phyloP scores from a whole-genome alignment of 148 eudicot genomes.

The Camellia japonica region DNA sequence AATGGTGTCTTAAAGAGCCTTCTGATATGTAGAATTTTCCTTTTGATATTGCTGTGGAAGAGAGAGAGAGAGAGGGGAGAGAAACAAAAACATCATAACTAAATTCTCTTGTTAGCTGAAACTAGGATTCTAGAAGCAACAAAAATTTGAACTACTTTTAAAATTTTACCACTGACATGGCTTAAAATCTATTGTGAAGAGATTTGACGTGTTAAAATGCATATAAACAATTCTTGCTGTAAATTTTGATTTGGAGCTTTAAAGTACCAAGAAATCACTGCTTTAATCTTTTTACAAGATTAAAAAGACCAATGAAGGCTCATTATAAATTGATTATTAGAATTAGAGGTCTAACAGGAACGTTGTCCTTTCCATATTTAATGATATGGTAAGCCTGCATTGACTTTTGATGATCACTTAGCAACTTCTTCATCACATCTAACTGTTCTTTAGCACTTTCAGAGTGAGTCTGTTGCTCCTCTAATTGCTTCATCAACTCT shows the following conservation, averaged over 20 bases:
- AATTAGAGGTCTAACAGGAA: not conserved
- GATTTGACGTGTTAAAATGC: not conserved
- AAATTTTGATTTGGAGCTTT: not conserved
- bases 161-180: not conserved
- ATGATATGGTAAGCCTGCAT: conserved; percentile 50
- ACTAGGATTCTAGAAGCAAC: not conserved
- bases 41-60: conserved; percentile 49
- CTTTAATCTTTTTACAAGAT: not conserved
- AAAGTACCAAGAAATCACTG: not conserved
- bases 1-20: conserved; percentile 66
- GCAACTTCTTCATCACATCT: conserved; percentile 44
- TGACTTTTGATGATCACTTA: conserved; percentile 54
- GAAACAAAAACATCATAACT: not conserved
- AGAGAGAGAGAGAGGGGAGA: not conserved
- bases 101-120: not conserved
- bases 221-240: not conserved
- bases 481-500: conserved; percentile 67
- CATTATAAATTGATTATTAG: not conserved
- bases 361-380: not conserved
- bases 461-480: conserved; percentile 47
- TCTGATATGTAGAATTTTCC: conserved; percentile 55
- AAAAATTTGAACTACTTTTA: not conserved
- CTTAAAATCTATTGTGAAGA: not conserved
- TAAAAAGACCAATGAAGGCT: not conserved
- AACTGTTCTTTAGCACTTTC: conserved; percentile 50